These are phyloP conservation scores for Microbotryomycetes sp. DNA, from an alignment of 1,284 basidiomycete species.

Conservation along the genomic window DNA sequence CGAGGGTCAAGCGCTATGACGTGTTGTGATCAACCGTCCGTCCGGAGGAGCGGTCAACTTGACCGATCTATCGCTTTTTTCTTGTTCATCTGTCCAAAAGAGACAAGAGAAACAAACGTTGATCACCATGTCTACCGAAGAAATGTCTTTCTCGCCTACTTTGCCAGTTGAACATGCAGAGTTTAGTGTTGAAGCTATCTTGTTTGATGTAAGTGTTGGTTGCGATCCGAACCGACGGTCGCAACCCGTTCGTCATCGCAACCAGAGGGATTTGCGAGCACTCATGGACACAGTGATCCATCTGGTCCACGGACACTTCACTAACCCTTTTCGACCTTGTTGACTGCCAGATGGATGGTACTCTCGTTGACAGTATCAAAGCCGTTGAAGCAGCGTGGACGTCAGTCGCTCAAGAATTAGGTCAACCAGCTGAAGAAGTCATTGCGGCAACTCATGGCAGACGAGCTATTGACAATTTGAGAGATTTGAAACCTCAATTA, in stretches of 20 bases:
- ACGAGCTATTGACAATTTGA: slow-evolving; percentile 60
- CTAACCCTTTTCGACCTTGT: background rate
- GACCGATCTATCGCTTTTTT: too few relatives aligned
- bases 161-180: slow-evolving; percentile 35
- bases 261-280: too few relatives aligned
- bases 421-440: slow-evolving; percentile 37
- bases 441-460: slow-evolving; percentile 63
- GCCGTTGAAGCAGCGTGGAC: slow-evolving; percentile 74
- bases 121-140: background rate
- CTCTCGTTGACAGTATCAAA: slow-evolving; percentile 65
- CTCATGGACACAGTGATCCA: too few relatives aligned
- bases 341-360: slow-evolving; percentile 40
- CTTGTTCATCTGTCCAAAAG: background rate
- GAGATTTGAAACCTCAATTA: slow-evolving; percentile 55
- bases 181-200: slow-evolving; percentile 37
- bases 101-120: too few relatives aligned
- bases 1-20: too few relatives aligned
- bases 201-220: slow-evolving; percentile 22
- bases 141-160: slow-evolving; percentile 21
- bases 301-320: too few relatives aligned
- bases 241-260: background rate
- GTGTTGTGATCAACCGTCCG: too few relatives aligned
- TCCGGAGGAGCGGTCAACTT: too few relatives aligned
- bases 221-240: background rate
- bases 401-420: slow-evolving; percentile 54